Conservation (phyloP, 202 grass and related monocot genomes). For the Setaria italica region DNA sequence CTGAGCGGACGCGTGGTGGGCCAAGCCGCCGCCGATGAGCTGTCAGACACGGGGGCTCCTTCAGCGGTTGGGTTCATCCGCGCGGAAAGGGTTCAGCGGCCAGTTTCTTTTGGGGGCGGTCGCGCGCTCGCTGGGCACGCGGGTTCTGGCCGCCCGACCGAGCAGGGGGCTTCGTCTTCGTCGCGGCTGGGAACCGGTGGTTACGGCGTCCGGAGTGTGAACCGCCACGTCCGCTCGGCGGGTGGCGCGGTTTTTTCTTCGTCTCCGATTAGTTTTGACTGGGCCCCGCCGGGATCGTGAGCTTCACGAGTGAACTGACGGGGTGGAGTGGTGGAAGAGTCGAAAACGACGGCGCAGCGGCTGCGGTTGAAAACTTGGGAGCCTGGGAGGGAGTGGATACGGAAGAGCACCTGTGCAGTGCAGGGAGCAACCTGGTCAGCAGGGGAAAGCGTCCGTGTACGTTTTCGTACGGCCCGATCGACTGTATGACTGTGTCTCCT, state of each 20-base stretch:
- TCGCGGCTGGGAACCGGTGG: too few relatives aligned
- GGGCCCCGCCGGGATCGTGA: neutral
- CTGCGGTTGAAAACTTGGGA: conserved; percentile 20
- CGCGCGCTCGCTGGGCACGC: neutral
- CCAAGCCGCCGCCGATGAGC: neutral
- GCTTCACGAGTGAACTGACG: neutral
- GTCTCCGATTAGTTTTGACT: neutral
- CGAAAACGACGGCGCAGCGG: conserved; percentile 29
- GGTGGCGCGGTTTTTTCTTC: neutral
- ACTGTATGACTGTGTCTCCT: neutral
- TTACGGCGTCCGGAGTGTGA: neutral
- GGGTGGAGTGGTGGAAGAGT: neutral
- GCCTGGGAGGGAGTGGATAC: neutral
- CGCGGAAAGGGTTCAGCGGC: neutral
- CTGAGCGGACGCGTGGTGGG: conserved; percentile 22
- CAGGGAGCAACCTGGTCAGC: neutral
- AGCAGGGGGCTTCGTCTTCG: too few relatives aligned
- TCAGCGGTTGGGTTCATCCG: conserved; percentile 3
- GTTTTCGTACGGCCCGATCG: neutral
- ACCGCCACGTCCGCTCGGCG: neutral
- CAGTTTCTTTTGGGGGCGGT: too few relatives aligned
- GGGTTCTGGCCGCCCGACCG: too few relatives aligned
- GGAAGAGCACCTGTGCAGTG: neutral
- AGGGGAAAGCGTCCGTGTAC: neutral
- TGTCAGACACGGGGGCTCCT: neutral